Percentiles rank a stretch among this genome's conserved stretches.
Conservation (phyloP, 2,329 filamentous ascomycete species). For the Trichoderma polysporum region DNA sequence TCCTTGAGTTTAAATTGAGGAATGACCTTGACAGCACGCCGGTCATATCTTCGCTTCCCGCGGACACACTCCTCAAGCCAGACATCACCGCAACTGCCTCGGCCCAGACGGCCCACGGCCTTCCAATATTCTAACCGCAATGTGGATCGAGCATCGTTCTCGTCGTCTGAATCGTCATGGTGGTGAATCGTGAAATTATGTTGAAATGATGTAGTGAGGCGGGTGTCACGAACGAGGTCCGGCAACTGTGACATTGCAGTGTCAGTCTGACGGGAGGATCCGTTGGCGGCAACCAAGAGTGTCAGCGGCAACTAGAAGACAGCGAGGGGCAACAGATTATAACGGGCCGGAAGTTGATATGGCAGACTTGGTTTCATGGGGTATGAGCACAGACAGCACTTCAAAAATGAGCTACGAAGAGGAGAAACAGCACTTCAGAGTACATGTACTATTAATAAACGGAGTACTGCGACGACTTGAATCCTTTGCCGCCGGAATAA, state of each 20-base stretch:
- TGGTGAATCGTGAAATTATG: conserved; percentile 18
- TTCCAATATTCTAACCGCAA: conserved; percentile 23
- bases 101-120: conserved; percentile 20
- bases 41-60: neutral
- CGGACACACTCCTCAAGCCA: conserved; percentile 22
- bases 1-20: conserved; percentile 7
- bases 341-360: neutral
- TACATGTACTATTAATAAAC: neutral
- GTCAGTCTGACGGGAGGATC: neutral
- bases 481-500: neutral
- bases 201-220: conserved; percentile 17
- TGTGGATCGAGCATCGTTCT: conserved; percentile 16
- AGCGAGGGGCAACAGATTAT: neutral
- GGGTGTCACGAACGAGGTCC: conserved; percentile 19
- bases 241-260: neutral
- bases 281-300: neutral
- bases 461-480: neutral
- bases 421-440: neutral
- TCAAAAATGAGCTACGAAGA: neutral
- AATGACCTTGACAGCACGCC: conserved; percentile 26
- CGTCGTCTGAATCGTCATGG: conserved; percentile 22
- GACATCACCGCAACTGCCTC: conserved; percentile 24
- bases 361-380: neutral
- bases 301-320: neutral
- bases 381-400: too few species aligned